Base-by-base conservation (phyloP, 1,284 basidiomycete genomes). In the Cystobasidium slooffiae region DNA sequence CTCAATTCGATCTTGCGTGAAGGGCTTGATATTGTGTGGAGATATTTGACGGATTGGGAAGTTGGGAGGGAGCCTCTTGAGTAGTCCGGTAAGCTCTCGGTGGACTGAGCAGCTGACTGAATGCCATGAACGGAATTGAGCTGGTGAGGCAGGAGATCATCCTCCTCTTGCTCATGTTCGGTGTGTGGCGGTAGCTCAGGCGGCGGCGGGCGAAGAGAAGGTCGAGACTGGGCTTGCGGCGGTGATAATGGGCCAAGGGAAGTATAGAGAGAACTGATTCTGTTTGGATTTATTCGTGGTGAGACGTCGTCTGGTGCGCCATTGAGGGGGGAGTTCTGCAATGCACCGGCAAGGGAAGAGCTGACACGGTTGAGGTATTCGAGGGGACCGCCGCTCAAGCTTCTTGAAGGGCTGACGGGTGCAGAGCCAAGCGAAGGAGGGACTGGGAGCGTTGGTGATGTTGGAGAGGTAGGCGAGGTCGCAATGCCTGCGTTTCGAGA, bases 21-120 rank as follows among this genome's bases (percentile, higher is more conserved):
- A 7, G 24, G 51, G 22, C 62, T 66, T 31, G 56, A 10, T 39
- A 73, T 46, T n/a, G 31, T 47, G 44, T 73, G 70, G 9, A 31
- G 37, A 22, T 65, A 73, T 39, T n/a, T 55, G 62, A 73, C 44
- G 49, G 70, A 14, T 65, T 56, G 63, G 14, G 63, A 53, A 22
- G 6, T 22, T 9, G 64, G 64, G 31, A 53, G 12, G 6, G 51
- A 62, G 4, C 49, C 47, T n/a, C 47, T 39, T 39, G 70, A 53
- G 58, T 73, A 73, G 53, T 66, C 70, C 3, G 70, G 70, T 12
- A 73, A 46, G 14, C 44, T 49, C 12, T 66, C 64, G 7, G 47
- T 53, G 9, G 64, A 66, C 41, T 66, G 64, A 9, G 64, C 39
- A 20, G 64, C 64, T 22, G 64, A 66, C 46, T 66, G 64, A 8